phyloP scores from a whole-genome alignment of 2,329 filamentous ascomycete species.

The Claviceps fusiformis region DNA sequence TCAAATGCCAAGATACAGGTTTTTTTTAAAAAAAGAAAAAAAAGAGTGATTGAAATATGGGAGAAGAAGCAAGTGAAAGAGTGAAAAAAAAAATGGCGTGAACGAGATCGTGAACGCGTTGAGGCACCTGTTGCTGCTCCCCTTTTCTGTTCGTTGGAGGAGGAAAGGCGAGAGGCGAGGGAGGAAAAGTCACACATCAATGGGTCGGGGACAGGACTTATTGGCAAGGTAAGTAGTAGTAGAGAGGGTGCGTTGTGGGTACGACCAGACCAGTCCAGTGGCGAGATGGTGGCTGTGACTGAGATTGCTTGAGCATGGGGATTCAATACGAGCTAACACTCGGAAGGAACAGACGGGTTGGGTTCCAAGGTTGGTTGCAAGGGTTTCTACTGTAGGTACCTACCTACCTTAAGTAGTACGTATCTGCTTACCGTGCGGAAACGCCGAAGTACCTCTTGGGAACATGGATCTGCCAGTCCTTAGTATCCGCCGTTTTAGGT shows the following conservation, averaged over 20 bases:
- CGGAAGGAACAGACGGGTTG: background rate
- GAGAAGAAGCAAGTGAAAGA: constrained; percentile 7
- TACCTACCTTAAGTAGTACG: too few relatives aligned
- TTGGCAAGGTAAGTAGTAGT: background rate
- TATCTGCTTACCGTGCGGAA: background rate
- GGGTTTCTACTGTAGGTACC: background rate
- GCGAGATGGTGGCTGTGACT: background rate
- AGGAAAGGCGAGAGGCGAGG: background rate
- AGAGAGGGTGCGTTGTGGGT: background rate
- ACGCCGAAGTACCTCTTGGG: background rate
- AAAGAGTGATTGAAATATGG: constrained; percentile 9
- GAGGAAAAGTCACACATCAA: background rate
- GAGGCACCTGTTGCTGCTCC: background rate
- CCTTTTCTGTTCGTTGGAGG: constrained; percentile 1
- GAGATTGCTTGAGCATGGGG: background rate
- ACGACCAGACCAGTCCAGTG: background rate
- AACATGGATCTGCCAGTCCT: background rate
- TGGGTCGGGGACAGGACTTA: background rate
- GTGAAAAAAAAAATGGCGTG: constrained; percentile 8
- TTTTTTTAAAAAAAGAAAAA: background rate
- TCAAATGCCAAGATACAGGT: background rate
- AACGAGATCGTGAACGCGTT: constrained; percentile 1
- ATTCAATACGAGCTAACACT: background rate
- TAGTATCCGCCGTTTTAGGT: background rate
- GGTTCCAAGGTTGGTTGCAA: background rate